Evolutionary conservation across 371 early-diverging fungal species (phyloP), one percentile per base, ranked within the genome.

Genomic region (Mortierella sp.): DNA sequence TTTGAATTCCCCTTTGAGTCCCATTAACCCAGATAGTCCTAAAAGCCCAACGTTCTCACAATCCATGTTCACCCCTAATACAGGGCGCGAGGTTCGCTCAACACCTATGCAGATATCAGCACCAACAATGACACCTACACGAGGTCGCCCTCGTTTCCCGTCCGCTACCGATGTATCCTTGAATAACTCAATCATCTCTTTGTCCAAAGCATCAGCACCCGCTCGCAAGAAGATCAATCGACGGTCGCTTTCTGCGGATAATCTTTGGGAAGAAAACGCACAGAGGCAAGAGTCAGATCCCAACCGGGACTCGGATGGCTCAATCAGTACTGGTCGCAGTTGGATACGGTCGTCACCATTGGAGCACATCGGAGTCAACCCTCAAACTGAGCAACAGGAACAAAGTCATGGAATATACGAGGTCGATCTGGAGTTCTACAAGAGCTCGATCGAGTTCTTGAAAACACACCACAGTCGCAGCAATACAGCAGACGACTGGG

Each of bases 211-310:
- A 33, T 75, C 52, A 21, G 58, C 70, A 33, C 70, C 52, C 5
- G 40, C 53, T 22, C 63, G 65, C 22, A 66, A 66, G 36, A 63
- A 48, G 15, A 43, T 38, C 15, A 61, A 66, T 58, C 47, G 76
- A 36, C 58, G 78, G 24, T 78, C 78, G 2, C 78, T 73, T 40
- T 78, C 78, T 4, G 70, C 70, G 0, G 78, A 78, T 36, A 61
- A 48, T 52, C 65, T 67, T 16, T 63, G 60, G 63, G 55, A 58
- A 36, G 40, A 36, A 4, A 76, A 50, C 6, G 65, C 19, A 9
- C 57, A 60, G 13, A 58, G 58, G 48, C n/a, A 63, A 32, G 4
- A 9, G 11, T 32, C 36, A 11, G 48, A 28, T 13, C 22, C 16
- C 15, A 36, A 24, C 58, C 50, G 33, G 1, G 22, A 28, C 16